Conservation (phyloP, 2,329 filamentous ascomycete species). For the Phaeosphaeriaceae sp. region DNA sequence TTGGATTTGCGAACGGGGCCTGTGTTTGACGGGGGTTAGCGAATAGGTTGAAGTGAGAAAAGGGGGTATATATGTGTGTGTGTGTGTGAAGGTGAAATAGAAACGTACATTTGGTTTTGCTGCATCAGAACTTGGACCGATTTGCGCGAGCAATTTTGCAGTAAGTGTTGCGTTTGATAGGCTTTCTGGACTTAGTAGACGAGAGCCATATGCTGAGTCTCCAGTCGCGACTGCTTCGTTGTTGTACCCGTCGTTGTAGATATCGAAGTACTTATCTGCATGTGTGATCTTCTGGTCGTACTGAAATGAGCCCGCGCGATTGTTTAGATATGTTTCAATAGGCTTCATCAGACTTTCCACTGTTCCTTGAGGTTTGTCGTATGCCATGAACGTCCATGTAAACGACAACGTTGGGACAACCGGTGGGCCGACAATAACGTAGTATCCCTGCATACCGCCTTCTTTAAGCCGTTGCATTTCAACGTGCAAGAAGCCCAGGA, state of each 20-base stretch:
- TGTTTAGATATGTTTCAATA: slow-evolving; percentile 20
- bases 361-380: slow-evolving; percentile 27
- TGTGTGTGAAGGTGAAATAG: too few species aligned
- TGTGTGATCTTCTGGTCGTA: slow-evolving; percentile 18
- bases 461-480: slow-evolving; percentile 32
- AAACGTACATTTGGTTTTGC: slow-evolving; percentile 20
- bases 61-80: too few species aligned
- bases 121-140: slow-evolving; percentile 21
- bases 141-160: slow-evolving; percentile 19
- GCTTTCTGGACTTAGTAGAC: slow-evolving; percentile 27
- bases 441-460: slow-evolving; percentile 38
- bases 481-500: slow-evolving; percentile 28
- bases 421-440: slow-evolving; percentile 31
- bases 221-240: slow-evolving; percentile 32
- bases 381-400: slow-evolving; percentile 26
- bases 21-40: too few species aligned
- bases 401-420: slow-evolving; percentile 18
- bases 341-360: slow-evolving; percentile 24
- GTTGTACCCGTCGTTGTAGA: background rate
- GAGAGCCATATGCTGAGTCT: slow-evolving; percentile 27
- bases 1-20: slow-evolving; percentile 20
- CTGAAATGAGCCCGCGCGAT: slow-evolving; percentile 12
- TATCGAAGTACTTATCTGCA: slow-evolving; percentile 19
- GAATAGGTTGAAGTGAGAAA: too few species aligned
- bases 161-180: slow-evolving; percentile 19